Evolutionary conservation across 73 alveolate genomes (phyloP).

Genomic region (Symbiodinium pilosum): DNA sequence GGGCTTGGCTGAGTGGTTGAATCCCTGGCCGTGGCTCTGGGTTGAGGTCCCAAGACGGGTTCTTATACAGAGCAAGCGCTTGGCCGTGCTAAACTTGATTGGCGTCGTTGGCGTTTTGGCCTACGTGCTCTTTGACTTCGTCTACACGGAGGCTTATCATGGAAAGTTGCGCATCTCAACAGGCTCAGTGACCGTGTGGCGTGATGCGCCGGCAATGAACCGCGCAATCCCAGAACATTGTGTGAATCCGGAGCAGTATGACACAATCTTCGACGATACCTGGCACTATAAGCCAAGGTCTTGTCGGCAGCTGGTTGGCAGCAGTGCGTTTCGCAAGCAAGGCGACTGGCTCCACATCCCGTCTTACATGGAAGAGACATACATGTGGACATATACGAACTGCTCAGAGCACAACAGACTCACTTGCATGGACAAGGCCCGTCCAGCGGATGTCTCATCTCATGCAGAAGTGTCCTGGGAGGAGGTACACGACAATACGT

Average conservation of each 20-base stretch:
- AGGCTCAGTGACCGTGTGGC: constrained; percentile 63
- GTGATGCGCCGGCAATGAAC: constrained; percentile 17
- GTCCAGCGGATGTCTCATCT: constrained; percentile 22
- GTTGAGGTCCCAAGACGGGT: constrained; percentile 68
- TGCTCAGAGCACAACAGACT: not conserved
- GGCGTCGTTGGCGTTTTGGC: constrained; percentile 1
- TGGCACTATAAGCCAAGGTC: constrained; percentile 34
- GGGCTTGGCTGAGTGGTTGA: constrained; percentile 3
- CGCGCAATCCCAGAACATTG: not conserved
- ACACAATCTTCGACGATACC: not conserved
- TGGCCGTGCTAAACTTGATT: constrained; percentile 18
- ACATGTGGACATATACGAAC: constrained; percentile 27
- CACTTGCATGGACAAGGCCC: constrained; percentile 22
- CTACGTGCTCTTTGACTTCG: constrained; percentile 17
- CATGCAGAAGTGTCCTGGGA: constrained; percentile 44
- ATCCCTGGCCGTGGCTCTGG: constrained; percentile 93
- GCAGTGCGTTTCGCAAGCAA: constrained; percentile 60
- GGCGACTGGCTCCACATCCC: constrained; percentile 73
- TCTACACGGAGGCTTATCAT: constrained; percentile 46
- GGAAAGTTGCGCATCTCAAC: constrained; percentile 30
- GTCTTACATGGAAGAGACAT: constrained; percentile 71
- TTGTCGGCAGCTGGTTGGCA: constrained; percentile 58
- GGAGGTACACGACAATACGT: not conserved
- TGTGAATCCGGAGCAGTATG: not conserved
- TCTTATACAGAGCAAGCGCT: constrained; percentile 49